Conservation (phyloP, 345 rosid genomes). For the Gossypium herbaceum region DNA sequence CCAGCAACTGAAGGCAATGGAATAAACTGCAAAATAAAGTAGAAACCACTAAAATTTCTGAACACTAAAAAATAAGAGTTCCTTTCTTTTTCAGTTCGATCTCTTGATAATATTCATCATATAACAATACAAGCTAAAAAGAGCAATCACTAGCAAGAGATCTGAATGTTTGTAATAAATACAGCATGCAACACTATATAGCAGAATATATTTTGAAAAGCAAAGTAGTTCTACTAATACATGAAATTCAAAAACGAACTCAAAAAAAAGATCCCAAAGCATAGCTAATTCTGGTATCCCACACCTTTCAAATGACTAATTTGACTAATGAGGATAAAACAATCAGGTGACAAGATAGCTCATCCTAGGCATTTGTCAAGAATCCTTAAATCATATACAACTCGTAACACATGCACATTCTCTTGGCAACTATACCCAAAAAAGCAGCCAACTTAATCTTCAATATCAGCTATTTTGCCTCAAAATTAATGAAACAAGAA, state of each 20-base stretch:
- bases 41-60: constrained; percentile 6
- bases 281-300: neutral
- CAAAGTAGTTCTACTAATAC: neutral
- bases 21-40: constrained; percentile 60
- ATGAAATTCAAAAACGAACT: neutral
- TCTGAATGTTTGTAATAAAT: neutral
- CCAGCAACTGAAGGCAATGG: constrained; percentile 89
- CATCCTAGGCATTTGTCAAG: neutral
- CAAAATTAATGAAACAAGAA: neutral
- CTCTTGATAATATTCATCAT: neutral
- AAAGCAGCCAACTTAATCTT: neutral
- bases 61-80: neutral
- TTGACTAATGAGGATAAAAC: neutral
- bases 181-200: neutral
- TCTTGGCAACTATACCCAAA: neutral
- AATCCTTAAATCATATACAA: neutral
- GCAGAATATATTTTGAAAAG: neutral
- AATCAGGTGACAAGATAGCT: neutral
- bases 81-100: neutral
- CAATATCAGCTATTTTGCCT: neutral
- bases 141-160: neutral
- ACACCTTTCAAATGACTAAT: neutral
- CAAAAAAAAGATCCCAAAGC: neutral
- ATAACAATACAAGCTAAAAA: neutral
- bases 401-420: neutral